phyloP scores from a whole-genome alignment of 139 green algal species.

The Tetraselmis striata region DNA sequence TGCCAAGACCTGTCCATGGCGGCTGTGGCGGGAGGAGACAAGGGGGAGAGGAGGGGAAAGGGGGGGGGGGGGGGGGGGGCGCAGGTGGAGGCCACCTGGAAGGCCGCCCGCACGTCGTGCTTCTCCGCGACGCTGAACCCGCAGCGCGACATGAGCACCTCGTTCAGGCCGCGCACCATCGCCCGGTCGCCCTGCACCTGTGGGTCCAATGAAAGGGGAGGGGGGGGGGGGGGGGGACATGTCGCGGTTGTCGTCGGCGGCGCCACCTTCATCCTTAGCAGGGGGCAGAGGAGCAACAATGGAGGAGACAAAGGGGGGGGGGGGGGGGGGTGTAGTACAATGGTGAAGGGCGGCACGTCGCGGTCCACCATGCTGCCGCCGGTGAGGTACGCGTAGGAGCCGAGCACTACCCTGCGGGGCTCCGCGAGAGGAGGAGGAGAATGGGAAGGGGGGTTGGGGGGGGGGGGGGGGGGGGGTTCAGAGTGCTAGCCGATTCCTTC shows the following conservation, averaged over 20 bases:
- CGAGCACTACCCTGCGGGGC: slow-evolving; percentile 2
- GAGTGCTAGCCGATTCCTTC: no score
- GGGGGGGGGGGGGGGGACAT: slow-evolving; percentile 11
- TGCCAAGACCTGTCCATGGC: no score
- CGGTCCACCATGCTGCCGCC: slow-evolving; percentile 36
- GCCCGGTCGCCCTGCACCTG: slow-evolving; percentile 30
- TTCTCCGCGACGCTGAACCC: slow-evolving; percentile 27
- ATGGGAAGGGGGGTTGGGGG: no score
- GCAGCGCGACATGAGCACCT: slow-evolving; percentile 27
- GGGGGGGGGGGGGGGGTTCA: neutral
- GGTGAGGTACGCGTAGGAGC: slow-evolving; percentile 33
- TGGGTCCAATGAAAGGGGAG: neutral
- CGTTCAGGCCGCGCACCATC: slow-evolving; percentile 30
- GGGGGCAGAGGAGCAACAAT: no score
- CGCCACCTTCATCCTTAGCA: no score
- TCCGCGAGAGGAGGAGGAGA: no score
- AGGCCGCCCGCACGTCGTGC: neutral
- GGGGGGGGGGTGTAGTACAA: neutral
- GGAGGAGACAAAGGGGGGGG: neutral
- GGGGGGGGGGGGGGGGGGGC: no score
- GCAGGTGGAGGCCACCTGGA: neutral
- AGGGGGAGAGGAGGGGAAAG: neutral
- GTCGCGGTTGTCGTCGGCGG: no score
- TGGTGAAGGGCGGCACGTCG: slow-evolving; percentile 32
- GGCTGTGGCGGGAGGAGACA: no score